Percentiles rank a stretch among this genome's conserved stretches.
Evolutionary conservation across 306 rosid genomes (phyloP).

Genomic region (Hippophae tibetana): DNA sequence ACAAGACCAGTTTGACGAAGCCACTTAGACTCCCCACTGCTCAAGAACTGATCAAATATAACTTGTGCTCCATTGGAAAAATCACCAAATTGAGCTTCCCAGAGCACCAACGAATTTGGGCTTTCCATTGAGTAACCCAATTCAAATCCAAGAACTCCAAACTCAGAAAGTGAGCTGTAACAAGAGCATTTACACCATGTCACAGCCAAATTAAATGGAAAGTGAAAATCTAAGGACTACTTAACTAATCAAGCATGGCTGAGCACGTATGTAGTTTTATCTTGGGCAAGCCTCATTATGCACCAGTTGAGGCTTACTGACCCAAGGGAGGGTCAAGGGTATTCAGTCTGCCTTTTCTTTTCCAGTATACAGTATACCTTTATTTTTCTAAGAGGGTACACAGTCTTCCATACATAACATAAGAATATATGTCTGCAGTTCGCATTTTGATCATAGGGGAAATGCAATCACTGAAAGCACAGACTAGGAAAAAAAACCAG

Average conservation of each 20-base stretch:
- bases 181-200: slow-evolving; percentile 15
- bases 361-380: too few relatives aligned
- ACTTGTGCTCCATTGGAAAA: slow-evolving; percentile 96
- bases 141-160: slow-evolving; percentile 96
- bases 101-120: slow-evolving; percentile 83
- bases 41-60: slow-evolving; percentile 86
- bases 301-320: too few relatives aligned
- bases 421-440: too few relatives aligned
- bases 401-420: too few relatives aligned
- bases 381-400: too few relatives aligned
- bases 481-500: too few relatives aligned
- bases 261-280: background rate
- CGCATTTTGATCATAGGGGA: too few relatives aligned
- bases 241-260: background rate
- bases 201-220: slow-evolving; percentile 7
- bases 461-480: too few relatives aligned
- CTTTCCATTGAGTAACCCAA: slow-evolving; percentile 96
- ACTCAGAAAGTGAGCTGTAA: slow-evolving; percentile 87
- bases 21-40: slow-evolving; percentile 96
- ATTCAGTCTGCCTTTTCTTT: too few relatives aligned
- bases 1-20: slow-evolving; percentile 94
- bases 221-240: slow-evolving; percentile 4
- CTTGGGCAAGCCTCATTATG: too few relatives aligned
- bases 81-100: slow-evolving; percentile 99
- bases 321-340: too few relatives aligned